Conservation (phyloP, 2,329 filamentous ascomycete genomes). For the Lecanoromycetidae sp. region DNA sequence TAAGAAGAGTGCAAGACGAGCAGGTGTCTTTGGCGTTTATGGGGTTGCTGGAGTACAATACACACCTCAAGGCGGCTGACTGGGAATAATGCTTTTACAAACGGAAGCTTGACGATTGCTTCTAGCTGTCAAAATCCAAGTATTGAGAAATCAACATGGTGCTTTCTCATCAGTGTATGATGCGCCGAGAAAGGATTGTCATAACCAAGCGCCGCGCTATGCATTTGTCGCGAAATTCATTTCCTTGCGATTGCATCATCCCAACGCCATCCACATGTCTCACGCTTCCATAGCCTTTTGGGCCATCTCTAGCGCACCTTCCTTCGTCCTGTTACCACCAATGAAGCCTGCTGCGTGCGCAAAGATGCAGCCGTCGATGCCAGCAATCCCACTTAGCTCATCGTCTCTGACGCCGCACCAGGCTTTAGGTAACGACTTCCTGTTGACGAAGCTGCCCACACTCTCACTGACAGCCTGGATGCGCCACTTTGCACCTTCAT, state of each 20-base stretch:
- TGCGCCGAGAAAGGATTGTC: no score
- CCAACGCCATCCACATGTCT: neutral
- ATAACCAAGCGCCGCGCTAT: conserved; percentile 3
- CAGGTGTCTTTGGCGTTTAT: neutral
- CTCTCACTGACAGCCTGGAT: conserved; percentile 81
- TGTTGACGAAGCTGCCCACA: conserved; percentile 78
- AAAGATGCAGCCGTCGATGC: conserved; percentile 60
- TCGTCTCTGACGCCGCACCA: conserved; percentile 89
- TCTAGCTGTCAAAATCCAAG: neutral
- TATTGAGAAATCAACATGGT: neutral
- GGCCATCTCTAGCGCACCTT: conserved; percentile 79
- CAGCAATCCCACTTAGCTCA: conserved; percentile 54
- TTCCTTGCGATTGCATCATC: no score
- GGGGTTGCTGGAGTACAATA: conserved; percentile 9
- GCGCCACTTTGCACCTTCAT: conserved; percentile 68
- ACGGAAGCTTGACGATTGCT: no score
- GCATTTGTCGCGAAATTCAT: neutral
- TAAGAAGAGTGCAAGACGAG: neutral
- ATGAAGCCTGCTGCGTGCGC: conserved; percentile 94
- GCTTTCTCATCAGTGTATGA: no score
- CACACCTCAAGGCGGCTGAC: neutral
- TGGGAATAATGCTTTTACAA: neutral
- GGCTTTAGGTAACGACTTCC: conserved; percentile 77
- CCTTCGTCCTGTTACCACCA: conserved; percentile 83
- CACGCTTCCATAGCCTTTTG: conserved; percentile 30